Evolutionary conservation across 1,284 basidiomycete genomes (phyloP), one percentile per base, ranked within the genome.

Genomic region (Microbotryum lychnidis-dioicae): DNA sequence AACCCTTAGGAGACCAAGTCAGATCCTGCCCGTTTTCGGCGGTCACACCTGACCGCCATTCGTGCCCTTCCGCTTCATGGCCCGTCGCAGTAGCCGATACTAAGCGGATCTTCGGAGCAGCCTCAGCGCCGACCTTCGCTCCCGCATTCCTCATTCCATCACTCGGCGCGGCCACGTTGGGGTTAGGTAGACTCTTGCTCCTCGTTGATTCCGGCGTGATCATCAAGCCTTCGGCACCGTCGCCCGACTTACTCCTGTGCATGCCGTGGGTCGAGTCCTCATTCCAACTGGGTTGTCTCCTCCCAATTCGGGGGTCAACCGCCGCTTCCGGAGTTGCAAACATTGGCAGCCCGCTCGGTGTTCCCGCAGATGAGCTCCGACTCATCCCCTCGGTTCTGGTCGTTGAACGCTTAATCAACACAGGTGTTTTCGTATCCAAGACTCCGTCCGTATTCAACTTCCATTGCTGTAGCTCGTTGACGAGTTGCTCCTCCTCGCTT

Each of bases 401-500:
- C 37, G 37, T 3, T 42, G 37, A 12, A 18, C 16, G 16, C 37
- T 9, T 42, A 2, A 18, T 16, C 37, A 42, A 42, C 37, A 18
- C 37, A 12, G 10, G 10, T 10, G 37, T 42, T 18, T 18, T 49
- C n/a, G 29, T 51, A 18, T 50, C 57, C 16, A 69, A 45, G 1
- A 68, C 62, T 1, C 66, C 68, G 27, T 69, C 68, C n/a, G 60
- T 49, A 23, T 64, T 66, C 2, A 62, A 50, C n/a, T 63, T 50
- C 68, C 68, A 69, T 33, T 37, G n/a, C 14, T 51, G 45, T 25
- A 70, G 33, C 50, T 67, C 69, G 14, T 27, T 44, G n/a, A 50
- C 29, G 4, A 69, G 53, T 16, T 44, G 55, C 42, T 68, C 69
- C 6, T 62, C 66, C 42, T 69, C 66, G 4, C 46, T 56, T 6